phyloP scores from a whole-genome alignment of 2,329 filamentous ascomycete genomes.

The Daldinia eschscholtzii region DNA sequence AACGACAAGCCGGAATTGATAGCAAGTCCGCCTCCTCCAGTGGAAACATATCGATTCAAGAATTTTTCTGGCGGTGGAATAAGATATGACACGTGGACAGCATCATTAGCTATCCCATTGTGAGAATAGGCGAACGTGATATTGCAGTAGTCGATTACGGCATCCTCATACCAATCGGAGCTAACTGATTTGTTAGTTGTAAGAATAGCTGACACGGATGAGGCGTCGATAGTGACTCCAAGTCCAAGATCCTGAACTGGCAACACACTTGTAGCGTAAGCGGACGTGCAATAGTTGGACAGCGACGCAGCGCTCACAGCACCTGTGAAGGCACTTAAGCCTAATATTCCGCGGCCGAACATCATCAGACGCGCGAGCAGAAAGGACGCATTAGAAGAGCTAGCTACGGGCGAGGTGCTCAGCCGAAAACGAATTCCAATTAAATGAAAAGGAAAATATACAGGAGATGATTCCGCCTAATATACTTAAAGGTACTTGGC shows the following conservation, averaged over 20 bases:
- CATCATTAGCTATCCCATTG: slow-evolving; percentile 41
- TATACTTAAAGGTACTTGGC: background rate
- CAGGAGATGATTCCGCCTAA: background rate
- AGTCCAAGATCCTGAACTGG: slow-evolving; percentile 45
- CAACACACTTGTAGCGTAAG: slow-evolving; percentile 40
- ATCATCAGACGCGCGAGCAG: slow-evolving; percentile 13
- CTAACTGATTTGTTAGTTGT: slow-evolving; percentile 53
- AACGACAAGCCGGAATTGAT: slow-evolving; percentile 51
- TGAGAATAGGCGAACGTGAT: slow-evolving; percentile 48
- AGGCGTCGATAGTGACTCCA: slow-evolving; percentile 49
- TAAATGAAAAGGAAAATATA: too few relatives aligned
- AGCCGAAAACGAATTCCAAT: background rate
- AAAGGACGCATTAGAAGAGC: background rate
- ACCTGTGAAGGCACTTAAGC: slow-evolving; percentile 13
- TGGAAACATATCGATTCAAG: slow-evolving; percentile 50
- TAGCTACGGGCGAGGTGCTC: background rate
- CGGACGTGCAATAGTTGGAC: slow-evolving; percentile 39
- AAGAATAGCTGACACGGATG: slow-evolving; percentile 48
- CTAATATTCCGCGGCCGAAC: background rate
- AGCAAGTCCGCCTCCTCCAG: slow-evolving; percentile 54
- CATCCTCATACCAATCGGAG: slow-evolving; percentile 46
- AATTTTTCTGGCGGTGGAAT: slow-evolving; percentile 43
- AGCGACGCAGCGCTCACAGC: slow-evolving; percentile 25
- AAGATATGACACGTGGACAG: slow-evolving; percentile 44
- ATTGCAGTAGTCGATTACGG: slow-evolving; percentile 44